Base-by-base conservation (phyloP, 2,329 filamentous ascomycete genomes). In the Aspergillus ruber region DNA sequence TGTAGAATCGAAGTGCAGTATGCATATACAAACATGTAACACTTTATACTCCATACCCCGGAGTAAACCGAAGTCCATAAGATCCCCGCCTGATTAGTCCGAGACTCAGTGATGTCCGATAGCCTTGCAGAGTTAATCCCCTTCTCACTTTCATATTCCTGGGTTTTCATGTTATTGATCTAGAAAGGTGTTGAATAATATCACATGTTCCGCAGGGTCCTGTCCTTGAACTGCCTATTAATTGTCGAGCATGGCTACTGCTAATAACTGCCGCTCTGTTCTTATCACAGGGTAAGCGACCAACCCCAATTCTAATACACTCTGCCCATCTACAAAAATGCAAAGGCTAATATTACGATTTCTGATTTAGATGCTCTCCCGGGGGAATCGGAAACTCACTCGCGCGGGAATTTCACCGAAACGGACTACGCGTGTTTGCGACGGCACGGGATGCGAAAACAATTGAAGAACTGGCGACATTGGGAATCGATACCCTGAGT, bases 331-430 rank as follows among this genome's bases (percentile, higher is more conserved):
- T 39, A 12, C 36, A 18, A 10, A 39, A 10, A 20, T 39, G 8
- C 18, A 10, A 4, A 18, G 3, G 15, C 36, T 39, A 20, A 39
- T 20, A 2, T 29, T 13, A 39, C 4, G 5, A 20, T 10, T 21
- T 18, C 36, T 39, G 18, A 39, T 44, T 15, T 41, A 65, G 64
- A 33, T 66, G 62, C 43, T 64, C 63, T 12, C 74, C 77, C 6
- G 77, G 78, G 35, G 76, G 77, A 45, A 82, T 83, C 51, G 81
- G 81, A 23, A 74, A 83, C 56, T 74, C 75, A 13, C 70, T 84
- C 12, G 78, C 79, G 1, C 69, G 72, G 15, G 78, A 82, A 56
- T 83, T 83, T 58, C 71, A 79, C 47, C 64, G 58, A 21, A 52
- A 64, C 65, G 77, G 77, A 44, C 67, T 78, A 48, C 73, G 75